Evolutionary conservation across 78 protist species (phyloP).

Genomic region (Anaeramoeba ignava): DNA sequence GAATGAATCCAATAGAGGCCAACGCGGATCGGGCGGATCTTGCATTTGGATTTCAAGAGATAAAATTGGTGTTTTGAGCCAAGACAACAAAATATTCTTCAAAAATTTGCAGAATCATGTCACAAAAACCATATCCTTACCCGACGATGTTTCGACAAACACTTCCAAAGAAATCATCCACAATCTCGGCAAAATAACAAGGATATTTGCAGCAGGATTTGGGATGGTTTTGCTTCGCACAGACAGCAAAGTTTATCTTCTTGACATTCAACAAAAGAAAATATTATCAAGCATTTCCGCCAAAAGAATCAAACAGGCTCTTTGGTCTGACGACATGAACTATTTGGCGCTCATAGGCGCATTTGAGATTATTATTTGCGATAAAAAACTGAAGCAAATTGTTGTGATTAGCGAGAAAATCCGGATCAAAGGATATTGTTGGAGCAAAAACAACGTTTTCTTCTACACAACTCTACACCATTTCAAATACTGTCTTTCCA

Average conservation of each 20-base stretch:
- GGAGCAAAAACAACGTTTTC: background rate
- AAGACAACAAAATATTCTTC: too few species aligned
- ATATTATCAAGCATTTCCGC: background rate
- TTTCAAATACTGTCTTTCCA: conserved; percentile 12
- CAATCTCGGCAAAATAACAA: too few species aligned
- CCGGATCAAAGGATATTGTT: conserved; percentile 6
- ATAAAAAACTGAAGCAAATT: background rate
- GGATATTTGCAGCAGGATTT: conserved; percentile 4
- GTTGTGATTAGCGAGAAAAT: background rate
- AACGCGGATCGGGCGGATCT: too few species aligned
- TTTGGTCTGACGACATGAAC: background rate
- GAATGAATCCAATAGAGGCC: too few species aligned
- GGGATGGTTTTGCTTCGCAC: conserved; percentile 1
- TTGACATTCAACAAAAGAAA: conserved; percentile 7
- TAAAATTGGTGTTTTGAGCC: too few species aligned
- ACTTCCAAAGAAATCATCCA: too few species aligned
- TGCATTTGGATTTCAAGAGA: too few species aligned
- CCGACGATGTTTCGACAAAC: too few species aligned
- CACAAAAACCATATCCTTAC: too few species aligned
- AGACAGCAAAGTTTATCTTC: conserved; percentile 6
- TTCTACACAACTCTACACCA: background rate
- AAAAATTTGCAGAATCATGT: too few species aligned
- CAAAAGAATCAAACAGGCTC: background rate
- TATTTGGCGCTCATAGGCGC: conserved; percentile 9
- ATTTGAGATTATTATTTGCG: background rate